Evolutionary conservation across 129 eudicot genomes (phyloP), one percentile per base, ranked within the genome.

Genomic region (Flaveria brownii): DNA sequence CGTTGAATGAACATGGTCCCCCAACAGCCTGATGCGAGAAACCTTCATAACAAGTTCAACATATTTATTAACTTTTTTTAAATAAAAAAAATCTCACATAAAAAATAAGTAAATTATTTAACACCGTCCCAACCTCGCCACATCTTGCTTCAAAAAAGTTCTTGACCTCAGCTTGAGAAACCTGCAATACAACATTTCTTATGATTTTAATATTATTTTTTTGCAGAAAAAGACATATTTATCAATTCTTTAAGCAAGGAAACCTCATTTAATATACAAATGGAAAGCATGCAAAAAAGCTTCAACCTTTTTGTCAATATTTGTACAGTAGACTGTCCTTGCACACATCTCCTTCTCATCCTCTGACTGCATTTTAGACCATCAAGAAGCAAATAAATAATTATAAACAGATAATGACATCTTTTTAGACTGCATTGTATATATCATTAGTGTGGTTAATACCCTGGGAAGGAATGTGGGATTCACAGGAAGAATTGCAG

Each of bases 331-430:
- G 71, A 94, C 97, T 45, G 98, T 94, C 87, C 97, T 84, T 60
- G 93, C 96, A 71, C 98, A 94, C 98, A 91, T 91, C 85, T 94
- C 97, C 69, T 96, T 86, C 75, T 94, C 98, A 84, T 91, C 97
- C 85, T 94, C 98, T 9, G 97, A 94, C 98, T 94, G 84, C 55
- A 77, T 42, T 42, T 63, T 65, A 52, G 23, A 66, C 30, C 71
- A 74, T 73, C 62, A 61, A 54, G 46, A 76, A 64, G 17, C 72
- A 75, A 36, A 59, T 49, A 49, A 49, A 56, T 18, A 23, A 18
- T 18, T 33, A 71, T 67, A n/a, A 41, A 42, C 42, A 64, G 33
- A 71, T 20, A 63, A 10, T 49, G 41, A 16, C 71, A 71, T 77
- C 70, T 82, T 70, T 63, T 6, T n/a, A n/a, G n/a, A 85, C 36